Base-by-base conservation (phyloP, 2,329 filamentous ascomycete genomes). In the Arthrobotrys entomopaga region DNA sequence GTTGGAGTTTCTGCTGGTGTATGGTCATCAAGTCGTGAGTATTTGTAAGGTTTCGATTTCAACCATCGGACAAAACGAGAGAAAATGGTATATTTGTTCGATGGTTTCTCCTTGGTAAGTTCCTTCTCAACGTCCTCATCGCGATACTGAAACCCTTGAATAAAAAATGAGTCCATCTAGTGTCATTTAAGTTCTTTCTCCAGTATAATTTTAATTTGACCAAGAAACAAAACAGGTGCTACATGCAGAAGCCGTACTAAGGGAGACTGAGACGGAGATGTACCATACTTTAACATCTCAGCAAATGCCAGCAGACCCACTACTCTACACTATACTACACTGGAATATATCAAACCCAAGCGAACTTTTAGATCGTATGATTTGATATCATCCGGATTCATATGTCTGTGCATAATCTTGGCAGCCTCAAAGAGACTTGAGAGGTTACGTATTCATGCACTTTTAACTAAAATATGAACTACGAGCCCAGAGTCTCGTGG, bases 141-240 rank as follows among this genome's bases (percentile, higher is more conserved):
- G 24, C 13, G 19, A 40, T 54, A 20, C 38, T 10, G 26, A 38
- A 26, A 40, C 16, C 11, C 24, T 54, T 29, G 52, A 54, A 26
- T 5, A 40, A 19, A n/a, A 20, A 40, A 19, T 38, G 15, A 29
- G 40, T 54, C 52, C 52, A 54, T 54, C 52, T 20, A 54, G 26
- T n/a, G 20, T 50, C n/a, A 50, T 50, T 53, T 53, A 13, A n/a
- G n/a, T n/a, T 29, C 29, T 24, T 2, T 29, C 13, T 10, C 15
- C 49, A 15, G 49, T 15, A 15, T 2, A 26, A 53, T 53, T 24
- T 13, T 24, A n/a, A n/a, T n/a, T n/a, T n/a, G n/a, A n/a, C n/a
- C n/a, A n/a, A 20, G 11, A 53, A 29, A 16, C 49, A 46, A 46
- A 46, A 46, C 42, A 15, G 6, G 13, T 46, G 42, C 42, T 13